Conservation (phyloP, 169 alveolate species). For the Plasmodium falciparum region DNA sequence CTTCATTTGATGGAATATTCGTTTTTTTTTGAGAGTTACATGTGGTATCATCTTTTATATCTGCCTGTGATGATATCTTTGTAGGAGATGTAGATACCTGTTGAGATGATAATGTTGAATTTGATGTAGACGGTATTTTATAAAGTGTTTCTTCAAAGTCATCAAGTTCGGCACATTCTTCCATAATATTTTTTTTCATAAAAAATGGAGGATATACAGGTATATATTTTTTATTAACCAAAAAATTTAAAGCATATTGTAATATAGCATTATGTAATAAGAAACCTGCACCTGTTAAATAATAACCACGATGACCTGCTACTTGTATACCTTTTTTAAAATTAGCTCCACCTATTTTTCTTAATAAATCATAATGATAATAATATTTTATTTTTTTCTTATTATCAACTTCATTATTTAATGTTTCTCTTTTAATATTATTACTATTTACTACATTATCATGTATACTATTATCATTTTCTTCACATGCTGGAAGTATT, state of each 20-base stretch:
- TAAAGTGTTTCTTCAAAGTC: slow-evolving; percentile 98
- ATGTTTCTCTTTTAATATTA: slow-evolving; percentile 23
- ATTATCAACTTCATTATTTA: neutral
- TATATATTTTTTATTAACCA: slow-evolving; percentile 93
- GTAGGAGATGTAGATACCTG: neutral
- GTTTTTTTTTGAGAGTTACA: neutral
- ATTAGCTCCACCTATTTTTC: slow-evolving; percentile 92
- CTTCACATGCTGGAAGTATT: slow-evolving; percentile 77
- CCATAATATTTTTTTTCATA: slow-evolving; percentile 96
- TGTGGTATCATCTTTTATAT: neutral
- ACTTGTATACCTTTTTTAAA: slow-evolving; percentile 95
- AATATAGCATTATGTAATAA: slow-evolving; percentile 96
- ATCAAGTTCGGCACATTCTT: slow-evolving; percentile 96
- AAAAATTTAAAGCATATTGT: slow-evolving; percentile 94
- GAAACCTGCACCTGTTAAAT: slow-evolving; percentile 96
- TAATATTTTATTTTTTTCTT: slow-evolving; percentile 25
- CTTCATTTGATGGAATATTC: slow-evolving; percentile 77
- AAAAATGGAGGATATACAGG: slow-evolving; percentile 99
- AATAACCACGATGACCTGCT: slow-evolving; percentile 99
- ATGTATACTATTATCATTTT: slow-evolving; percentile 47
- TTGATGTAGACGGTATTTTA: slow-evolving; percentile 81
- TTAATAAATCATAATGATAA: slow-evolving; percentile 95
- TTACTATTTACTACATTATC: neutral
- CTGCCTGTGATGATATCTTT: neutral
- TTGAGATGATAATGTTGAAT: neutral